These are phyloP conservation scores for Aspergillus sclerotialis DNA, from an alignment of 2,329 filamentous ascomycete genomes.

Conservation along the genomic window DNA sequence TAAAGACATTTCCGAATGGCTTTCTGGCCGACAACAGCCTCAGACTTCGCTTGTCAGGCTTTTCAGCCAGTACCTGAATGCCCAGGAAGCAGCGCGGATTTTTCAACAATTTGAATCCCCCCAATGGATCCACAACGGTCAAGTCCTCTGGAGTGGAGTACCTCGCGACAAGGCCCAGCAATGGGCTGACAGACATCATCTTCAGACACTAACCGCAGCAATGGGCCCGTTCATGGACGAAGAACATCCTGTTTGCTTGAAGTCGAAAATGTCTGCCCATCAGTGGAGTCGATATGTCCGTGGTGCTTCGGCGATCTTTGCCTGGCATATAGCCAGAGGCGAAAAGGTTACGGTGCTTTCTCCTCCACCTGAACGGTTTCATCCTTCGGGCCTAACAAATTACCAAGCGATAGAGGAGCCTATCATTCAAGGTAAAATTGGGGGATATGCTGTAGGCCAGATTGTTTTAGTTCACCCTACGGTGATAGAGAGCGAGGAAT, in stretches of 20 bases:
- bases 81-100: not conserved
- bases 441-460: conserved; percentile 5
- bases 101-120: not conserved
- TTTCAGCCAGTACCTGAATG: not conserved
- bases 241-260: conserved; percentile 9
- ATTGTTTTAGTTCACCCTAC: conserved; percentile 20
- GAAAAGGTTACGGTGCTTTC: conserved; percentile 16
- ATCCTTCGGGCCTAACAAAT: conserved; percentile 15
- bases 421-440: conserved; percentile 16
- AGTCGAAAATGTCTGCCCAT: conserved; percentile 6
- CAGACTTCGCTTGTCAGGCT: not conserved
- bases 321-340: conserved; percentile 15
- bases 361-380: conserved; percentile 19
- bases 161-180: conserved; percentile 11
- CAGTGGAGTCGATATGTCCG: conserved; percentile 15
- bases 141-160: conserved; percentile 23
- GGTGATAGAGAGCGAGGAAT: conserved; percentile 16
- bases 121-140: conserved; percentile 1
- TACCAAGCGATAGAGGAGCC: conserved; percentile 21
- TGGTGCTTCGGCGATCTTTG: conserved; percentile 19
- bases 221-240: conserved; percentile 18
- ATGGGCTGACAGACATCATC: conserved; percentile 18
- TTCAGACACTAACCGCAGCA: conserved; percentile 19
- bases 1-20: not conserved
- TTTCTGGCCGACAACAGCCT: not conserved